Base-by-base conservation (phyloP, 495 filamentous ascomycete species). In the Hypoxylon crocopeplum region DNA sequence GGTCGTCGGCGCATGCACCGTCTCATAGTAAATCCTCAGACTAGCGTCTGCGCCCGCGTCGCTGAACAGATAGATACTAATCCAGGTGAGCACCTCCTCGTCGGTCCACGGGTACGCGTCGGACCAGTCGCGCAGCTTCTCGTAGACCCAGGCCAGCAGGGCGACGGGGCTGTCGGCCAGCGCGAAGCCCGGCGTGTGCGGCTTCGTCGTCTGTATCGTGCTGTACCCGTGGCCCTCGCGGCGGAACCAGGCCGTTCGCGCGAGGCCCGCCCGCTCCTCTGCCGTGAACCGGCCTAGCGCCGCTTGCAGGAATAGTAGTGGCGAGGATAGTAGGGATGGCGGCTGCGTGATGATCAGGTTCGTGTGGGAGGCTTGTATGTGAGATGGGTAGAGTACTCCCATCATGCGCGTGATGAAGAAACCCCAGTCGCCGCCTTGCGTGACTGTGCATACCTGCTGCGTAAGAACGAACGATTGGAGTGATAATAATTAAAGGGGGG, bases 371-470 rank as follows among this genome's bases (percentile, higher is more conserved):
- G 81, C 87, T 13, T 77, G 68, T 62, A 81, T 80, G 64, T 79
- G 69, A 13, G 71, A 25, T 0, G 86, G 84, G 64, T 86, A 84
- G 6, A 81, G 65, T n/a, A 72, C 37, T 3, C 79, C 83, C 11
- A 90, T 76, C 10, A 72, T 54, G 21, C 88, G 80, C 11, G 84
- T 82, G 39, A 90, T 82, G 57, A 76, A 72, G 57, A 69, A 84
- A 27, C 86, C 88, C 82, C 84, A 86, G 69, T 89, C 86, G 42
- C 86, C 86, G 34, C 83, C 87, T 73, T 90, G 88, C 0, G 82
- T 84, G 6, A n/a, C 40, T 63, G 70, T 62, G 33, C 57, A 54
- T 20, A 78, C 66, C 72, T 48, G 68, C 36, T 72, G 70, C 52
- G 67, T 69, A 72, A 82, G 13, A 12, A 7, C 12, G 12, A 12